Conservation (phyloP, 1,284 basidiomycete genomes). For the Earliella scabrosa region DNA sequence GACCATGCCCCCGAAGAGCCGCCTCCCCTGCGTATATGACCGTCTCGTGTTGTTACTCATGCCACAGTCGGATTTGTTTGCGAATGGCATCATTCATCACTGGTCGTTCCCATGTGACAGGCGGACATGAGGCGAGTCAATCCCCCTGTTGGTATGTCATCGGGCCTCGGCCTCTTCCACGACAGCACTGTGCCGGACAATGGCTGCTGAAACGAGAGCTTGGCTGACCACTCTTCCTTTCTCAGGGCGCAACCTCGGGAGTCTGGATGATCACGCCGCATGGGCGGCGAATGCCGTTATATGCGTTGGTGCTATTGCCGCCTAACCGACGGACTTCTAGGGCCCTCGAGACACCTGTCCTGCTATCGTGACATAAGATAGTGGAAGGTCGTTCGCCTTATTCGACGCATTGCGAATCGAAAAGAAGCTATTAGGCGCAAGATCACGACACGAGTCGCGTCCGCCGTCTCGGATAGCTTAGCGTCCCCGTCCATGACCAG, state of each 20-base stretch:
- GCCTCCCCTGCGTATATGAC: conserved; percentile 50
- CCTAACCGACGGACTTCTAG: background rate
- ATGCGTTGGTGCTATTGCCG: background rate
- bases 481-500: no score
- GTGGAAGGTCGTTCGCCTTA: background rate
- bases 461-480: no score
- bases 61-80: conserved; percentile 1
- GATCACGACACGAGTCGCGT: conserved; percentile 1
- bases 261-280: background rate
- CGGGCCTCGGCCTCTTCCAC: conserved; percentile 20
- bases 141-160: conserved; percentile 2
- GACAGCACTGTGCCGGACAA: conserved; percentile 5
- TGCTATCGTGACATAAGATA: background rate
- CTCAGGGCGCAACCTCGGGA: background rate
- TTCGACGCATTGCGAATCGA: background rate
- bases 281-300: background rate
- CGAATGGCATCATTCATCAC: background rate
- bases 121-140: background rate
- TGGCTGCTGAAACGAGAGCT: background rate
- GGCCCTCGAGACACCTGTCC: background rate
- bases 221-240: conserved; percentile 8
- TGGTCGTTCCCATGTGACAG: background rate
- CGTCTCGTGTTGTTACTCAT: background rate
- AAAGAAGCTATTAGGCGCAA: background rate
- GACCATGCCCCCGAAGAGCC: conserved; percentile 61